Conservation (phyloP, 805 yeast species). For the Pachysolen tannophilus region DNA sequence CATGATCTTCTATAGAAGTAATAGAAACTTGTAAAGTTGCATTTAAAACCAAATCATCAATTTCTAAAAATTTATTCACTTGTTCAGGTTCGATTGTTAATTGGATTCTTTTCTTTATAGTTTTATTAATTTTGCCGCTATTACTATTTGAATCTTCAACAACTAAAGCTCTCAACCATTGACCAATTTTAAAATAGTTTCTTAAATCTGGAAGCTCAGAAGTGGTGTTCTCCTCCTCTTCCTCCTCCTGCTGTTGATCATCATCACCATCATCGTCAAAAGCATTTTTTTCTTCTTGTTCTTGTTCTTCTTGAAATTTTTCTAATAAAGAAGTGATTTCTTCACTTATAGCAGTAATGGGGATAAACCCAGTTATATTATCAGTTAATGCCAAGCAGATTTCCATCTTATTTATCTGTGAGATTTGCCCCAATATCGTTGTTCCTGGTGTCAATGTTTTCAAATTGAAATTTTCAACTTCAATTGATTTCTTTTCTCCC, state of each 20-base stretch:
- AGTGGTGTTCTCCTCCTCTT: constrained; percentile 18
- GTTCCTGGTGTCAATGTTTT: constrained; percentile 65
- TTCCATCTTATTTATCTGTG: constrained; percentile 52
- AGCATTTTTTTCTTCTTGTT: constrained; percentile 31
- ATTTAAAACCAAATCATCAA: constrained; percentile 54
- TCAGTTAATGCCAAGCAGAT: constrained; percentile 71
- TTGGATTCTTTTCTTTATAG: constrained; percentile 63
- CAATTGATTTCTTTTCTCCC: constrained; percentile 27
- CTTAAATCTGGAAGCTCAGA: constrained; percentile 47
- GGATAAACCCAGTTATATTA: constrained; percentile 70
- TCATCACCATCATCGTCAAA: constrained; percentile 32
- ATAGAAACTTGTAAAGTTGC: constrained; percentile 70
- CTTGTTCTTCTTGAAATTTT: constrained; percentile 41
- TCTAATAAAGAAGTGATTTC: constrained; percentile 53
- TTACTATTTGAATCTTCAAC: constrained; percentile 38
- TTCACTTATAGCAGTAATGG: constrained; percentile 64
- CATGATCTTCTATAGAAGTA: constrained; percentile 85
- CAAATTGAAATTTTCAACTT: constrained; percentile 56
- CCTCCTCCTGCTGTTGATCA: constrained; percentile 21
- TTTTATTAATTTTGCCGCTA: no score
- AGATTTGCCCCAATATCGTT: constrained; percentile 68
- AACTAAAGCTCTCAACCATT: constrained; percentile 82
- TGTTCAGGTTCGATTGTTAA: constrained; percentile 66
- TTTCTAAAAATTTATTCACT: constrained; percentile 53
- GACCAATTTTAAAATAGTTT: constrained; percentile 58